Evolutionary conservation across 1,284 basidiomycete species (phyloP).

Genomic region (Clitocybe nebularis): DNA sequence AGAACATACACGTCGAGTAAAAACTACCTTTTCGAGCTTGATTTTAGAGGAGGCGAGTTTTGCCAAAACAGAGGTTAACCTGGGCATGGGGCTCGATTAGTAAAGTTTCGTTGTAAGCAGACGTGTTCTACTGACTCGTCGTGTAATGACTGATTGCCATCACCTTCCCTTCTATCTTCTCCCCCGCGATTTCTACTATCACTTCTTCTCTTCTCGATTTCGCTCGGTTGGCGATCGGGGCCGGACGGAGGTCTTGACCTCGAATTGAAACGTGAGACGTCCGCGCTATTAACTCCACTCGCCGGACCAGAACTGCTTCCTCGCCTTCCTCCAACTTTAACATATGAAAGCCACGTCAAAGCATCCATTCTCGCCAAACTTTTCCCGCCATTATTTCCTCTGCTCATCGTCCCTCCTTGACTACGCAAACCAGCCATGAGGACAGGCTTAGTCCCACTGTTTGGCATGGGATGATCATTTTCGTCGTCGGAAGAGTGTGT

Average conservation of each 20-base stretch:
- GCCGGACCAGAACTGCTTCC: slow-evolving; percentile 51
- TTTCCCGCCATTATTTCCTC: slow-evolving; percentile 49
- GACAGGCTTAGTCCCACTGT: neutral
- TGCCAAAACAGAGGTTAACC: slow-evolving; percentile 75
- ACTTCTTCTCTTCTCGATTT: slow-evolving; percentile 16
- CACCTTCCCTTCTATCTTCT: slow-evolving; percentile 25
- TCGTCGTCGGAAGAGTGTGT: neutral
- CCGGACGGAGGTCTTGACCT: slow-evolving; percentile 3
- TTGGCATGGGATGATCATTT: neutral
- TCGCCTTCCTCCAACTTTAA: slow-evolving; percentile 51
- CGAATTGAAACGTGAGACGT: slow-evolving; percentile 32
- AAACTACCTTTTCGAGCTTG: slow-evolving; percentile 76
- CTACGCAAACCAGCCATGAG: slow-evolving; percentile 8
- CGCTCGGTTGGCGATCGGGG: neutral
- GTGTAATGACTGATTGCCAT: slow-evolving; percentile 56
- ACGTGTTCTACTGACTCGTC: slow-evolving; percentile 62
- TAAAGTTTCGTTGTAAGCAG: neutral
- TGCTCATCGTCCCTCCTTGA: slow-evolving; percentile 51
- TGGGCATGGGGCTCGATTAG: neutral
- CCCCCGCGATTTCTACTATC: slow-evolving; percentile 21
- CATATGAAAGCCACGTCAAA: slow-evolving; percentile 66
- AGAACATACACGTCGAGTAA: slow-evolving; percentile 5
- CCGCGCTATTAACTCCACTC: slow-evolving; percentile 44
- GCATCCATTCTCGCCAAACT: slow-evolving; percentile 54
- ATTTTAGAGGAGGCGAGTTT: slow-evolving; percentile 71